These are phyloP conservation scores for Suhomyces xylopsoci DNA, from an alignment of 805 yeast genomes.

Conservation along the genomic window DNA sequence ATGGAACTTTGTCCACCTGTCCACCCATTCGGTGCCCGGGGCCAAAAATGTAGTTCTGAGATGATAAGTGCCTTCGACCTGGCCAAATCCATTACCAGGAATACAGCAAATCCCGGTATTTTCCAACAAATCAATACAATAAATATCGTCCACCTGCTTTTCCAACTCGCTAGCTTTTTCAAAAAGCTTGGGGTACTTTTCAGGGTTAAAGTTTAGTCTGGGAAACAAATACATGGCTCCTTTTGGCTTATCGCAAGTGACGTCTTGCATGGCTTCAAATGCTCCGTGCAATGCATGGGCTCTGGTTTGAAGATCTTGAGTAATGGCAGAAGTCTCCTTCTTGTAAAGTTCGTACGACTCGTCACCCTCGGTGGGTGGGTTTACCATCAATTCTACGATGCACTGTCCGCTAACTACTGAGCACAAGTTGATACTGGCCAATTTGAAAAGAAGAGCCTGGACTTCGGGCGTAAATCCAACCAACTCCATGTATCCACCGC, in stretches of 20 bases:
- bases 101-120: conserved; percentile 94
- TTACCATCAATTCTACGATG: conserved; percentile 85
- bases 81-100: conserved; percentile 98
- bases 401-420: conserved; percentile 96
- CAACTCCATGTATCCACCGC: conserved; percentile 98
- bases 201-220: conserved; percentile 53
- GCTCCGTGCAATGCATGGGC: conserved; percentile 65
- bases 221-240: conserved; percentile 99
- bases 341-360: conserved; percentile 67
- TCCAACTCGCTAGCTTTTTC: conserved; percentile 55
- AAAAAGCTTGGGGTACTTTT: conserved; percentile 50
- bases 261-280: conserved; percentile 74
- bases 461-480: conserved; percentile 75
- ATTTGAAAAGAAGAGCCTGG: conserved; percentile 67
- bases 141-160: conserved; percentile 77
- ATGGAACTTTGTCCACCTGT: conserved; percentile 78
- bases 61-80: conserved; percentile 83
- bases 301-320: conserved; percentile 58
- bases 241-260: conserved; percentile 82
- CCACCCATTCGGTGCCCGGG: conserved; percentile 89
- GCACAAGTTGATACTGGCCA: conserved; percentile 88
- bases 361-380: conserved; percentile 82
- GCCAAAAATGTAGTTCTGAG: conserved; percentile 96
- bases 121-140: conserved; percentile 81
- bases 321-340: conserved; percentile 60